Evolutionary conservation across 169 alveolate genomes (phyloP), one percentile per base, ranked within the genome.

Genomic region (Besnoitia besnoiti): DNA sequence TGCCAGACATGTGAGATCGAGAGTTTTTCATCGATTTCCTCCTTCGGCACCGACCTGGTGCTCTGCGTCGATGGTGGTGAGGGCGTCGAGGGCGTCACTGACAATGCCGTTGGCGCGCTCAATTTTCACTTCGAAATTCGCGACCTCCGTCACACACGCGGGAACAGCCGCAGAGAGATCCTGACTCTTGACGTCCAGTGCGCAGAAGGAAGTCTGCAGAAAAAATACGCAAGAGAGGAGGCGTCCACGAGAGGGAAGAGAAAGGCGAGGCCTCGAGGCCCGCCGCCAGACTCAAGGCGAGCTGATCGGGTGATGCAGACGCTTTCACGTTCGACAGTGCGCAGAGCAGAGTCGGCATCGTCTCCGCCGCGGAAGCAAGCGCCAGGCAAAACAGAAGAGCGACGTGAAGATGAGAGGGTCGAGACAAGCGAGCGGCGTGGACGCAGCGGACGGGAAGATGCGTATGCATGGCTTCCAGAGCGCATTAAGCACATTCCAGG

Each of bases 21-120:
- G 55, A 14, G 14, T 49, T 49, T 49, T 14, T 49, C 55, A 8
- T 14, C 55, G 55, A 5, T 49, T 49, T 49, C 55, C 14, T 14
- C 14, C 55, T 49, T n/a, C n/a, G n/a, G n/a, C n/a, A n/a, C n/a
- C 39, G 16, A 73, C 82, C 39, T 73, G 82, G 82, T 73, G 82
- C n/a, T n/a, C 46, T 16, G 16, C 2, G 46, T 73, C 82, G 27
- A 73, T n/a, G 46, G 24, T 1, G 0, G 82, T 7, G 24, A 73
- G n/a, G 21, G 82, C 82, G 0, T 73, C n/a, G 8, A 73, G 82
- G 39, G 82, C 82, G 5, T 8, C 82, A 42, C 5, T n/a, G 24
- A 37, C 82, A 2, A 42, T 73, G 16, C 46, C 4, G 46, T n/a
- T 37, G 44, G 82, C 82, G 16, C 46, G 27, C 44, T 21, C 47